Evolutionary conservation across 2,329 filamentous ascomycete genomes (phyloP), one percentile per base, ranked within the genome.

Genomic region (Fusarium longipes): DNA sequence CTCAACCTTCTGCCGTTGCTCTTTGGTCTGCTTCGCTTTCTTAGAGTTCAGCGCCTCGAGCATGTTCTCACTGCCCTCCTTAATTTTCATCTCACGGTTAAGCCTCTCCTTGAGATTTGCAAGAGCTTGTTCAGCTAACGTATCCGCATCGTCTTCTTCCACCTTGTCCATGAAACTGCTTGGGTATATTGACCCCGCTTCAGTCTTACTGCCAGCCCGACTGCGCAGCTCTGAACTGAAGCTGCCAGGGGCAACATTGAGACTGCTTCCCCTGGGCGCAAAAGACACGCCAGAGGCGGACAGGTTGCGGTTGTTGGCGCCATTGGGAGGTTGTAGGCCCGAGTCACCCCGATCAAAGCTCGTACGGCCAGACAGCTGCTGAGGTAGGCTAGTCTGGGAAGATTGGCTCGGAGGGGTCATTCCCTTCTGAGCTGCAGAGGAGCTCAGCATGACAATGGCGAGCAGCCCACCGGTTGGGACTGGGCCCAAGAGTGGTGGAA

Each of bases 21-120:
- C 95, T 76, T 94, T 96, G 66, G 92, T 91, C 77, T 98, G 95
- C 80, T 98, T 99, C 43, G 93, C 91, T 78, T 97, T 97, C 80
- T 99, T 99, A 42, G 89, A 87, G 77, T 97, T 93, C 68, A 99
- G 82, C 14, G 96, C 96, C 81, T 99, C 96, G 36, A 99, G 84
- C 87, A 99, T 90, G 77, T 99, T 99, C 82, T 99, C 96, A 58
- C 95, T 97, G 20, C 96, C 96, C 73, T 95, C 92, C 79, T 97
- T 97, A 77, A 99, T 98, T 83, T 98, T 98, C 81, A 94, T 90
- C 81, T 99, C 96, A 74, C 96, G 95, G 70, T 93, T 95, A 67
- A 99, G 90, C 74, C 91, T 88, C 72, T 97, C 94, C 74, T 91
- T 90, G 65, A 97, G 85, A 50, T 87, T 84, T 22, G 89, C 86